These are phyloP conservation scores for Acanthamoeba sp. DNA, from an alignment of 208 protist species.

Conservation along the genomic window DNA sequence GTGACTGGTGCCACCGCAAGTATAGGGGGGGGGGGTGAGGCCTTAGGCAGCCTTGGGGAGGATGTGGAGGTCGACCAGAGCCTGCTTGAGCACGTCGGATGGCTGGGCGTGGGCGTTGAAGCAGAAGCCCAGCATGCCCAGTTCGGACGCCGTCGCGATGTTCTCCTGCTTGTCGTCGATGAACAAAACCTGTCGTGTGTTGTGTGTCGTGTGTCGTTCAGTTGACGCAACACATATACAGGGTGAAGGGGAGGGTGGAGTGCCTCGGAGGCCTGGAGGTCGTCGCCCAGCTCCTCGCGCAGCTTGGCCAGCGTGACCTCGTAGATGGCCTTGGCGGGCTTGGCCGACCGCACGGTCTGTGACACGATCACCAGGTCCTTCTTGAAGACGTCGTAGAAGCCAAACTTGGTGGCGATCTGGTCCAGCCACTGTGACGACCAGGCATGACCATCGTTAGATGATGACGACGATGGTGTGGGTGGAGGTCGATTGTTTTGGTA, in stretches of 20 bases:
- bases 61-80: constrained; percentile 23
- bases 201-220: neutral
- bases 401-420: constrained; percentile 39
- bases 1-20: no score
- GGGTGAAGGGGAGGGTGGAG: no score
- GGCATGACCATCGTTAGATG: no score
- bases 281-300: neutral
- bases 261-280: constrained; percentile 7
- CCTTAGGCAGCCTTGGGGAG: constrained; percentile 9
- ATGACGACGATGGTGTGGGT: neutral
- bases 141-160: neutral
- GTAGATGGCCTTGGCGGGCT: constrained; percentile 37
- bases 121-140: constrained; percentile 21
- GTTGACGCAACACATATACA: no score
- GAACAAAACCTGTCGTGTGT: constrained; percentile 25
- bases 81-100: constrained; percentile 17
- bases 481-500: neutral
- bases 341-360: constrained; percentile 45
- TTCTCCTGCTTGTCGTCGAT: constrained; percentile 75
- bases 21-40: no score
- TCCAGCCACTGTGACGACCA: constrained; percentile 17
- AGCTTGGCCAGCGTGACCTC: constrained; percentile 41
- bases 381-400: constrained; percentile 58
- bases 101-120: constrained; percentile 32
- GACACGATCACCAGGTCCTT: constrained; percentile 72